These are phyloP conservation scores for Spizellomyces sp. DNA, from an alignment of 192 early-diverging fungal species.

Conservation along the genomic window DNA sequence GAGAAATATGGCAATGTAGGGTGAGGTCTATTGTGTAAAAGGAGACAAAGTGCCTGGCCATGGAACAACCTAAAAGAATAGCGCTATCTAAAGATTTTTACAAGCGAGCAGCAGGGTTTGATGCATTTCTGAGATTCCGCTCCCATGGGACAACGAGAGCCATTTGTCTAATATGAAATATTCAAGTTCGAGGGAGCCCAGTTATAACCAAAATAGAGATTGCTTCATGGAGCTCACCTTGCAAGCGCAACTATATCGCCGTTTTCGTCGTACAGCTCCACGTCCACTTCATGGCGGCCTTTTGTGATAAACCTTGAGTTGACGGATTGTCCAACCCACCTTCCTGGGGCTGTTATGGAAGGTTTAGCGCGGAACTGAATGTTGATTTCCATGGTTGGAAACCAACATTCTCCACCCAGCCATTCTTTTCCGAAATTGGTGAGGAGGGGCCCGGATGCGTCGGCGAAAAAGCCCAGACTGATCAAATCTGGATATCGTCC, in stretches of 20 bases:
- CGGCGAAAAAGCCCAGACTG: not conserved
- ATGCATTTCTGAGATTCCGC: not conserved
- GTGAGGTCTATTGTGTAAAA: too few relatives aligned
- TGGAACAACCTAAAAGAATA: too few relatives aligned
- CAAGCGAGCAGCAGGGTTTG: too few relatives aligned
- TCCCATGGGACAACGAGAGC: constrained; percentile 16
- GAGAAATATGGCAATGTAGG: too few relatives aligned
- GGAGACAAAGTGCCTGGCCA: too few relatives aligned
- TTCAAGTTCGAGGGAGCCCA: not conserved
- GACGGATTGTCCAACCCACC: constrained; percentile 1
- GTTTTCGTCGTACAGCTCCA: constrained; percentile 1
- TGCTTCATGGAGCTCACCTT: not conserved
- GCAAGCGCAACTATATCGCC: constrained; percentile 2
- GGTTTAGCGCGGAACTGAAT: constrained; percentile 8
- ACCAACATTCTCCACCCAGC: constrained; percentile 4
- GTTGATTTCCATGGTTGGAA: constrained; percentile 12
- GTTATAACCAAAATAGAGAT: not conserved
- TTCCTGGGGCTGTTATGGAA: not conserved
- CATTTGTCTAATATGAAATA: constrained; percentile 3
- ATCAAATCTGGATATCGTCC: not conserved
- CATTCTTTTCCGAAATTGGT: constrained; percentile 4
- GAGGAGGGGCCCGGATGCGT: not conserved
- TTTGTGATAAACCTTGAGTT: not conserved
- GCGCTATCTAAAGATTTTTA: too few relatives aligned
- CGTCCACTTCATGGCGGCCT: constrained; percentile 8